Base-by-base conservation (phyloP, 306 rosid species). In the Glycine soja region DNA sequence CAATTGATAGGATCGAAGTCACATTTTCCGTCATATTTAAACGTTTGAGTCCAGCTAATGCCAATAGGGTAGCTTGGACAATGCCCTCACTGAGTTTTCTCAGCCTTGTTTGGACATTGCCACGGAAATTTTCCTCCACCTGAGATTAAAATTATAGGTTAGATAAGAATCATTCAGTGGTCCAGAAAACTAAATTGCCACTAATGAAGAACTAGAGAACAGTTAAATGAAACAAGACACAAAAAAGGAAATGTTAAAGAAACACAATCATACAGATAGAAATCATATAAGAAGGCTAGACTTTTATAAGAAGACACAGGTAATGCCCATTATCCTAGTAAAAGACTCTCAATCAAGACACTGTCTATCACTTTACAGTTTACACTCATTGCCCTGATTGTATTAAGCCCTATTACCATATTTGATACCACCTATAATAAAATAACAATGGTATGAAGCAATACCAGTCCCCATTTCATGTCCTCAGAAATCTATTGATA, bases 111-210 rank as follows among this genome's bases (percentile, higher is more conserved):
- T 95, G 95, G 78, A 95, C 99, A 79, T 95, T 95, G 15, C 97
- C 97, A 30, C 97, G 90, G 73, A 93, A 95, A 78, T 95, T 95
- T 54, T 93, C 97, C 77, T 75, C 90, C 77, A 93, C 99, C 99
- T 95, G 81, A 77, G 74, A 19, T 58, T 58, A 19, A 42, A 38
- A 38, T 38, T 4, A 38, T 38, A 38, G 6, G 7, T 38, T 38
- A 5, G 6, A 38, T 4, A 38, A 38, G 43, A 38, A 38, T 38
- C 6, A 38, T 38, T 38, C 43, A 38, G 43, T 34, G 38, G 38
- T 34, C 38, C 38, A 34, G 38, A 34, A 34, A 40, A 40, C 43
- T 40, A 40, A 40, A 40, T 40, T 40, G 43, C 5, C 43, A 42
- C 46, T 42, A 6, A 42, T 6, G 46, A 42, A 42, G 43, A 40